Evolutionary conservation across 768 basidiomycete genomes (phyloP), one percentile per base, ranked within the genome.

Genomic region (Hydnum rufescens): DNA sequence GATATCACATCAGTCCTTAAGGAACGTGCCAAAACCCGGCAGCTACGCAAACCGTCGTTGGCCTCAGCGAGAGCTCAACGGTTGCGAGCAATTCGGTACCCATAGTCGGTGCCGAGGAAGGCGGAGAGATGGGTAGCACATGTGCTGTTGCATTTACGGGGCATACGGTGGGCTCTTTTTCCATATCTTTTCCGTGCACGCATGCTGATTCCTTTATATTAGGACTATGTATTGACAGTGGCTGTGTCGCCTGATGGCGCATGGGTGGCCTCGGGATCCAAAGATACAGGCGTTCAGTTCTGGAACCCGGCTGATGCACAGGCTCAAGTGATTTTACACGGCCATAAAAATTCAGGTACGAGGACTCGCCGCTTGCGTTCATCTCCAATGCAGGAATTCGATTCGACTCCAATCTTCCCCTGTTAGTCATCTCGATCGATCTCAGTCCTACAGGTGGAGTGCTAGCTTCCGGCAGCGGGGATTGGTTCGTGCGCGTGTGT

Each of bases 211-310:
- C 25, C 49, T 6, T 32, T n/a, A 5, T 23, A 25, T 28, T 18
- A 2, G 32, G 58, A 78, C 63, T 82, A 80, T 54, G 80, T 81
- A 54, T 69, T 82, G 49, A 75, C 74, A 44, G 78, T 80, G 43
- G 77, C 77, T 18, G 83, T 90, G 47, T 87, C 86, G 46, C 82
- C 87, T 57, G 90, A 95, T 64, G 87, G 86, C 3, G 78, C 84
- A 58, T 82, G 88, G 85, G 81, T 97, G 58, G 92, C 93, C 13
- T 90, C 86, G 6, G 92, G 95, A 49, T 80, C 78, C 34, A 96
- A 96, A 68, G 93, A 99, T 63, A 81, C 93, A 13, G 82, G 87
- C 0, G 89, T 99, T 52, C 87, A 89, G 64, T 88, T 92, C 63
- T 88, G 85, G 80, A 86, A 90, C 62, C 76, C 73, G 13, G 80